Percentiles rank a stretch among this genome's conserved stretches.
Conservation (phyloP, 352 stramenopile species). For the Phytophthora syringae region DNA sequence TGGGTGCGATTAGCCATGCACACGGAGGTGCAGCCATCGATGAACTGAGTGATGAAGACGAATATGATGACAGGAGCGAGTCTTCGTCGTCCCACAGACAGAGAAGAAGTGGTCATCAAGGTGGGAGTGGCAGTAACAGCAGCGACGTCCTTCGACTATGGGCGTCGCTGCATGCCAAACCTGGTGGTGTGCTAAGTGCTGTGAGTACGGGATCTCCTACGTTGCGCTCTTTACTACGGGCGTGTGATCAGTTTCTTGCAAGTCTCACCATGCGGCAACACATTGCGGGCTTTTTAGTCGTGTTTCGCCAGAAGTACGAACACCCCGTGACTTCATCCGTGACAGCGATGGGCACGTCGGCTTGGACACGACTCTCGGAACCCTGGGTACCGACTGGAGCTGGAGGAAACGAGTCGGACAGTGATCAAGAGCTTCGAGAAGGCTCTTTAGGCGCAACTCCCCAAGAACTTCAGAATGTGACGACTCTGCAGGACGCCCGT, state of each 20-base stretch:
- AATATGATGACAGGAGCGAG: conserved; percentile 39
- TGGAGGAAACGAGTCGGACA: conserved; percentile 30
- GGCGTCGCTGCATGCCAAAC: conserved; percentile 48
- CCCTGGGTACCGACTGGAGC: conserved; percentile 24
- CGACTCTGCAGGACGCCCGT: conserved; percentile 52
- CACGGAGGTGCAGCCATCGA: conserved; percentile 28
- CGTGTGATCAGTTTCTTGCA: conserved; percentile 57
- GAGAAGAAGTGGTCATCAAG: conserved; percentile 18
- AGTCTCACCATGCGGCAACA: conserved; percentile 48
- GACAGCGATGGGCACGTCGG: conserved; percentile 22
- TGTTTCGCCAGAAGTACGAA: conserved; percentile 67
- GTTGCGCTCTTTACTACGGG: conserved; percentile 42
- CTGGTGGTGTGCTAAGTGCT: conserved; percentile 39
- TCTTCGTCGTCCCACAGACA: conserved; percentile 33
- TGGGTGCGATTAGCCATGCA: conserved; percentile 37
- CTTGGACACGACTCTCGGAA: conserved; percentile 42
- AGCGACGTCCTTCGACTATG: conserved; percentile 36
- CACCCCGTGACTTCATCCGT: conserved; percentile 13
- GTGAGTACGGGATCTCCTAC: conserved; percentile 38
- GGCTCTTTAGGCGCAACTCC: conserved; percentile 28
- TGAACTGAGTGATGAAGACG: conserved; percentile 43
- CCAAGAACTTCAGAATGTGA: conserved; percentile 44
- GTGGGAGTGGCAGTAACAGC: conserved; percentile 18
- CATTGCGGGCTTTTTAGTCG: conserved; percentile 48
- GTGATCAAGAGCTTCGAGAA: conserved; percentile 36